Percentiles rank a stretch among this genome's conserved stretches.
phyloP scores from a whole-genome alignment of 2,329 filamentous ascomycete genomes.

The Fusarium pseudocircinatum region DNA sequence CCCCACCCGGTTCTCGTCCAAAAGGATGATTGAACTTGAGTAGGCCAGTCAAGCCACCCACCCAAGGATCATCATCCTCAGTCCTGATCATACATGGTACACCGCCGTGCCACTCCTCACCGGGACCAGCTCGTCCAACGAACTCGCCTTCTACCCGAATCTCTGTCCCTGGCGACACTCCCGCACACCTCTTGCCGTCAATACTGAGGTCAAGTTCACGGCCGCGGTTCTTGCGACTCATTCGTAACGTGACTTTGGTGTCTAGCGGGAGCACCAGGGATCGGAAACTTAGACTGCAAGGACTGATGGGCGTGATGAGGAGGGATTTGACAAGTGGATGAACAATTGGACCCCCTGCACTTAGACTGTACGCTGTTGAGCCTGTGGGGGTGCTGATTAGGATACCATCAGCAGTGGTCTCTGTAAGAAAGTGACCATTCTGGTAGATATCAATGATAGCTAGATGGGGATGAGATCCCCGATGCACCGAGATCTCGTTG shows the following conservation, averaged over 20 bases:
- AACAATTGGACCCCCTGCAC: slow-evolving; percentile 89
- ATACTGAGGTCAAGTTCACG: slow-evolving; percentile 82
- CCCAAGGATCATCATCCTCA: slow-evolving; percentile 90
- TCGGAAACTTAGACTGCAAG: slow-evolving; percentile 89
- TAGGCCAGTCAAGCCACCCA: slow-evolving; percentile 90
- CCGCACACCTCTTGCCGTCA: slow-evolving; percentile 75
- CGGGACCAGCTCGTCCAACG: slow-evolving; percentile 60
- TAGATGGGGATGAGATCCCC: slow-evolving; percentile 88
- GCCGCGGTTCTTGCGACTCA: slow-evolving; percentile 83
- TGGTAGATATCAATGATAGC: slow-evolving; percentile 93
- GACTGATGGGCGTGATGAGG: slow-evolving; percentile 92
- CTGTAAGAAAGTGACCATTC: slow-evolving; percentile 88
- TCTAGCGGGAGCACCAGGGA: slow-evolving; percentile 89
- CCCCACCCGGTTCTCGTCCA: slow-evolving; percentile 60
- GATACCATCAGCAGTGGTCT: slow-evolving; percentile 94
- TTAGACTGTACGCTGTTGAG: slow-evolving; percentile 95
- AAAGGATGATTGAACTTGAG: slow-evolving; percentile 99
- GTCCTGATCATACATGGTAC: slow-evolving; percentile 89
- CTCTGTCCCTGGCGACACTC: slow-evolving; percentile 80
- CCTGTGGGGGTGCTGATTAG: slow-evolving; percentile 94
- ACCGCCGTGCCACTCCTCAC: slow-evolving; percentile 73
- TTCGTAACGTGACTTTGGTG: slow-evolving; percentile 81
- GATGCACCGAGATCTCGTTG: slow-evolving; percentile 95
- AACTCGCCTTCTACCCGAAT: slow-evolving; percentile 89
- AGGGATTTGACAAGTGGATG: slow-evolving; percentile 91